Percentiles rank a stretch among this genome's conserved stretches.
Conservation (phyloP, 306 rosid genomes). For the Cucurbita maxima region DNA sequence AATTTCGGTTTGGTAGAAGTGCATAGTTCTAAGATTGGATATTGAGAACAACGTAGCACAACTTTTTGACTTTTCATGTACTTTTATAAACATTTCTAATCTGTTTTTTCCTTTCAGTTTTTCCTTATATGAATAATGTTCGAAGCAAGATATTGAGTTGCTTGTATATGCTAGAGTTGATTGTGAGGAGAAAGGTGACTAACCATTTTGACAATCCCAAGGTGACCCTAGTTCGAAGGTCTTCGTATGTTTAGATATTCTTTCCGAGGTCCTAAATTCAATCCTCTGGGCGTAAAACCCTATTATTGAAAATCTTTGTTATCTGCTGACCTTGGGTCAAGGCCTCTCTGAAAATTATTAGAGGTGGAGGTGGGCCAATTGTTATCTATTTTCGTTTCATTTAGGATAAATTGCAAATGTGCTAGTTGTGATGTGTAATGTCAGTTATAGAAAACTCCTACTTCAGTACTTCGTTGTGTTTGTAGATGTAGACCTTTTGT, state of each 20-base stretch:
- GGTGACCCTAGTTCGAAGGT: background rate
- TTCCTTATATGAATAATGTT: background rate
- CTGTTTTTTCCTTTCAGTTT: background rate
- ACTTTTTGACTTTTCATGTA: background rate
- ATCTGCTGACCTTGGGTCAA: too few species aligned
- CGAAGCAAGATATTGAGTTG: background rate
- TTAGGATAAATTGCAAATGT: too few species aligned
- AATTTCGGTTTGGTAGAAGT: background rate
- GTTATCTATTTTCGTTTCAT: too few species aligned
- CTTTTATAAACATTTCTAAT: background rate
- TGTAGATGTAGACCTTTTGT: background rate
- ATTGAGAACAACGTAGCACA: background rate
- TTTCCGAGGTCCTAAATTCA: background rate
- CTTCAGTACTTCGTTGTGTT: background rate
- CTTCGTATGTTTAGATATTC: background rate
- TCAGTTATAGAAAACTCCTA: background rate
- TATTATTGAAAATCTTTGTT: background rate
- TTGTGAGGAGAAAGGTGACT: background rate
- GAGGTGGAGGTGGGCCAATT: too few species aligned
- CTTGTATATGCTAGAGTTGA: background rate
- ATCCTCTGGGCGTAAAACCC: background rate
- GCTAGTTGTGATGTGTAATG: too few species aligned
- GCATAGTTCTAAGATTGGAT: background rate
- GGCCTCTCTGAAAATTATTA: too few species aligned
- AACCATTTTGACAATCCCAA: background rate